These are phyloP conservation scores for Lepiota brunneoincarnata DNA, from an alignment of 768 basidiomycete genomes.

Conservation along the genomic window DNA sequence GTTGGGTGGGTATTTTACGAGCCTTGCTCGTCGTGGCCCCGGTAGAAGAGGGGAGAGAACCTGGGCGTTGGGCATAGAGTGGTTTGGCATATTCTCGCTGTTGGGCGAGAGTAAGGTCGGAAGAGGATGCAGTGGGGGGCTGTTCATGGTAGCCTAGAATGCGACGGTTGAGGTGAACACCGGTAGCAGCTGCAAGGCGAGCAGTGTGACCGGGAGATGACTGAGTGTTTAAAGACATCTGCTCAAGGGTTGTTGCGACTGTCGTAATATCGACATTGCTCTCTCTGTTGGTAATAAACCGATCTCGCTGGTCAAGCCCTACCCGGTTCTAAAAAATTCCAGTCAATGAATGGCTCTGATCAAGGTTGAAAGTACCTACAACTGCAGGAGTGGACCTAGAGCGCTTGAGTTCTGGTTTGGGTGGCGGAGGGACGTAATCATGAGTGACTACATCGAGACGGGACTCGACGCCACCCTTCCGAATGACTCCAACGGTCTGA, in stretches of 20 bases:
- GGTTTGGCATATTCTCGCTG: slow-evolving; percentile 79
- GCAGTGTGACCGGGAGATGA: slow-evolving; percentile 78
- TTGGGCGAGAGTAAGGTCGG: slow-evolving; percentile 69
- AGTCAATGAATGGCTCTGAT: slow-evolving; percentile 1
- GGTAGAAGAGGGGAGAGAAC: slow-evolving; percentile 60
- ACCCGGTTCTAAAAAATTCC: slow-evolving; percentile 40
- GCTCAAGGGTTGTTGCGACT: slow-evolving; percentile 63
- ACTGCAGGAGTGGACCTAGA: slow-evolving; percentile 73
- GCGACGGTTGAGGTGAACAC: slow-evolving; percentile 74
- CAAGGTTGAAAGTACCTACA: slow-evolving; percentile 24
- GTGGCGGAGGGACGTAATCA: slow-evolving; percentile 67
- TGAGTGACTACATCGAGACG: slow-evolving; percentile 73
- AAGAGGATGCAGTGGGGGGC: slow-evolving; percentile 71
- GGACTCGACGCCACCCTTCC: slow-evolving; percentile 76
- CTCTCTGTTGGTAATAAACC: slow-evolving; percentile 68
- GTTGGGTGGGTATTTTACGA: slow-evolving; percentile 80
- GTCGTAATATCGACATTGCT: slow-evolving; percentile 29
- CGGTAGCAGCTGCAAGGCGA: slow-evolving; percentile 71
- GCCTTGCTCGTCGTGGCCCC: slow-evolving; percentile 65
- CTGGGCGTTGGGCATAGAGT: slow-evolving; percentile 64
- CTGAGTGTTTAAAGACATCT: slow-evolving; percentile 56
- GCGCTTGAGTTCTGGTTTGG: slow-evolving; percentile 61
- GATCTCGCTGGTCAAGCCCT: slow-evolving; percentile 48
- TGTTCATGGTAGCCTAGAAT: slow-evolving; percentile 88
- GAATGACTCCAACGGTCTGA: slow-evolving; percentile 53